Base-by-base conservation (phyloP, 768 basidiomycete genomes). In the Lentinula boryana region DNA sequence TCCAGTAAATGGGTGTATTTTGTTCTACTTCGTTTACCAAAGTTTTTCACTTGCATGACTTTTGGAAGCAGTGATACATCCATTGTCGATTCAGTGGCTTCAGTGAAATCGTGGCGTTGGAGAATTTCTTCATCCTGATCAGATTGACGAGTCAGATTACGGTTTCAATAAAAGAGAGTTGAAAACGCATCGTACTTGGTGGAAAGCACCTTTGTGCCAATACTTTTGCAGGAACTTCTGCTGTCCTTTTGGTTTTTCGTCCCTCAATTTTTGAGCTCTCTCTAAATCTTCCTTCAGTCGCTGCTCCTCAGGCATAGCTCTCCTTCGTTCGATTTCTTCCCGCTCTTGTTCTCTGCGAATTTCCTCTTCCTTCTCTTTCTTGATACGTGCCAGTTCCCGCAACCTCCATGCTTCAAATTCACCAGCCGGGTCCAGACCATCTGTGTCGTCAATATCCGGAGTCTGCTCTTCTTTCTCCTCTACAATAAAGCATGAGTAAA, bases 181-280 rank as follows among this genome's bases (percentile, higher is more conserved):
- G 6, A 8, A 8, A 13, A 10, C 60, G 32, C 38, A 62, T 44
- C 10, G 35, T 62, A 91, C 95, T 83, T 95, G 93, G 72, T 97
- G 94, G 80, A 98, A 99, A 62, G 96, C 97, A 67, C 97, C 97
- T 74, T 96, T 98, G 78, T 99, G 97, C 87, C 94, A 98, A 71
- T 97, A 99, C 74, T 97, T 98, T 72, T 98, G 95, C 63, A 98
- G 73, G 75, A 98, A 98, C 69, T 86, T 91, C 70, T 94, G 91
- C 63, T 91, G 82, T 3, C 92, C 93, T 70, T 97, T 91, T 1
- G 92, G 91, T 74, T 95, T 96, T 58, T 91, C 92, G 58, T 88
- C 88, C 60, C 97, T 80, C 35, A 83, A 75, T 71, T 91, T 86
- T 61, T 93, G 82, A 2, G 95, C 95, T 44, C 79, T 85, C 70